A percentile compares a stretch with the other conserved stretches of the same genome.
phyloP scores from a whole-genome alignment of 768 basidiomycete species.

The Mycena venus region DNA sequence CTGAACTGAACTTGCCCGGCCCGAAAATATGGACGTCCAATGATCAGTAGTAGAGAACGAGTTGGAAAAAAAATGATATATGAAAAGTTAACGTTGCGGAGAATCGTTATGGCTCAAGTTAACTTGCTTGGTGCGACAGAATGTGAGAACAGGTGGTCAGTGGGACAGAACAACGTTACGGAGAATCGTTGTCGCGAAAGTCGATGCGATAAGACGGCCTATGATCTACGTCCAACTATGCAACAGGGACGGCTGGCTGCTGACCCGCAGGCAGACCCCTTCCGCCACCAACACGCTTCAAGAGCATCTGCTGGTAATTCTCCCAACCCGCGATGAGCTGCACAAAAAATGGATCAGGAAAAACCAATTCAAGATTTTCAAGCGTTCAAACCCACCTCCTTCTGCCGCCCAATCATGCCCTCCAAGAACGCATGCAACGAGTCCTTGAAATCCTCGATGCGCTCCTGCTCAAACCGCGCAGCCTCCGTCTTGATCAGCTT shows the following conservation, averaged over 20 bases:
- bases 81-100: too few species aligned
- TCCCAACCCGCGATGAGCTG: conserved; percentile 88
- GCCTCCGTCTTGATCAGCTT: conserved; percentile 92
- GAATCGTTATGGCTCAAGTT: neutral
- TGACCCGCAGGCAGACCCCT: conserved; percentile 17
- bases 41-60: too few species aligned
- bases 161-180: too few species aligned
- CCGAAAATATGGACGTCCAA: too few species aligned
- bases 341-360: neutral
- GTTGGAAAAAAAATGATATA: too few species aligned
- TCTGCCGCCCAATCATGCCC: conserved; percentile 89
- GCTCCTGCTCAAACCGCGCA: conserved; percentile 91
- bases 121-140: neutral
- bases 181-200: neutral
- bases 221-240: conserved; percentile 12
- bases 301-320: conserved; percentile 79
- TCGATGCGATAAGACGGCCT: neutral
- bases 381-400: conserved; percentile 64
- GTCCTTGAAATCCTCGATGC: conserved; percentile 93
- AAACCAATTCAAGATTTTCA: neutral
- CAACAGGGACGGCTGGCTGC: conserved; percentile 16
- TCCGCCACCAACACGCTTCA: conserved; percentile 60
- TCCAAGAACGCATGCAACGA: conserved; percentile 87
- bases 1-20: neutral
- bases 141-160: too few species aligned